A percentile compares a stretch with the other conserved stretches of the same genome.
These are phyloP conservation scores for Alternaria sp. DNA, from an alignment of 2,329 filamentous ascomycete genomes.

Conservation along the genomic window DNA sequence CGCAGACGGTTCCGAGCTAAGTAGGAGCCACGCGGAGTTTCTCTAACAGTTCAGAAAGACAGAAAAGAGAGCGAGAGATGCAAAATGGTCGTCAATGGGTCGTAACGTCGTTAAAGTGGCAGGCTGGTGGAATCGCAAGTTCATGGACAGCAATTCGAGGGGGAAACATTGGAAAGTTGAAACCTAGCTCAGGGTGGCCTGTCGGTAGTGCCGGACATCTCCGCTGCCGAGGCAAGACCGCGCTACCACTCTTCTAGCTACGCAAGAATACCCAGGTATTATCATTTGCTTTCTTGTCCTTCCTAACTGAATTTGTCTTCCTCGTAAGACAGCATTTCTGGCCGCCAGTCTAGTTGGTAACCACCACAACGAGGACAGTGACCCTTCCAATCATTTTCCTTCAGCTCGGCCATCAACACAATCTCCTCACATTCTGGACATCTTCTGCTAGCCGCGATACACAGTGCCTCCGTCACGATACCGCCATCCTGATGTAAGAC, in stretches of 20 bases:
- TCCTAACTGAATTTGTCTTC: too few relatives aligned
- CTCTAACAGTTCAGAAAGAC: constrained; percentile 5
- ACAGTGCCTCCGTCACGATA: not conserved
- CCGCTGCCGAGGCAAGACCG: constrained; percentile 10
- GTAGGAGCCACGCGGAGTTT: not conserved
- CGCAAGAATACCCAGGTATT: too few relatives aligned
- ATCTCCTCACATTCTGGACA: not conserved
- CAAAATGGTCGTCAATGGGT: constrained; percentile 37
- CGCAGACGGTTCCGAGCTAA: constrained; percentile 8
- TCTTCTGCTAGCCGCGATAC: not conserved
- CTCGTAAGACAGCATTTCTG: too few relatives aligned
- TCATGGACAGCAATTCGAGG: constrained; percentile 14
- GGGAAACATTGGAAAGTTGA: constrained; percentile 14
- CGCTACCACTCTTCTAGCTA: not conserved
- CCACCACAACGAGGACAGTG: too few relatives aligned
- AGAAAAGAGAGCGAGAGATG: constrained; percentile 23
- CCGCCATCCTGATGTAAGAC: rapidly evolving
- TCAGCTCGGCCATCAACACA: not conserved
- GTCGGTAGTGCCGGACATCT: constrained; percentile 19
- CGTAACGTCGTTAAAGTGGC: constrained; percentile 40
- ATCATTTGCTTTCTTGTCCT: too few relatives aligned
- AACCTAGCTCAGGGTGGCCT: constrained; percentile 12
- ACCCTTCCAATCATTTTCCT: not conserved
- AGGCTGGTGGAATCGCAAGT: constrained; percentile 14
- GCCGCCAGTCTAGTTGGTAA: not conserved